Evolutionary conservation across 1,284 basidiomycete species (phyloP).

Genomic region (Ceratobasidium sp.): DNA sequence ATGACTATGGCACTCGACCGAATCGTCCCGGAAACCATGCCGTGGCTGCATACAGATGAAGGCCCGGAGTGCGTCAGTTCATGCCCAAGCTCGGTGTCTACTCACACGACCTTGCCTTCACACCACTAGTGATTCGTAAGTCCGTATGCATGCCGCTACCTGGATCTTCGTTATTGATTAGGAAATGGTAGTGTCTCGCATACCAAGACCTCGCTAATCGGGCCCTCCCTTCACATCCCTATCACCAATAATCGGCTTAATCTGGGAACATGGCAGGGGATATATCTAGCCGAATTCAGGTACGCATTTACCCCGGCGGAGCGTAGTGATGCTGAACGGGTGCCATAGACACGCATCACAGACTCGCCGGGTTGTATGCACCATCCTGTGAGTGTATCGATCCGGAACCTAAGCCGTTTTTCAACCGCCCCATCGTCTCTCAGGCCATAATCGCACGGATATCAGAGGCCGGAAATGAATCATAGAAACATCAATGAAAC

Average conservation of each 20-base stretch:
- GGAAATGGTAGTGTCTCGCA: conserved; percentile 76
- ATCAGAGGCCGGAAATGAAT: too few relatives aligned
- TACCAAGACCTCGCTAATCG: conserved; percentile 93
- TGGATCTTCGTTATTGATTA: neutral
- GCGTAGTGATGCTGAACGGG: neutral
- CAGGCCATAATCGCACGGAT: neutral
- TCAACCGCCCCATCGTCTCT: too few relatives aligned
- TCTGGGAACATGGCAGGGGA: conserved; percentile 61
- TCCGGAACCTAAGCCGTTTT: too few relatives aligned
- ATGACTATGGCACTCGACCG: conserved; percentile 89
- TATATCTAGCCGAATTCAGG: conserved; percentile 86
- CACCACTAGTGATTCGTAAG: conserved; percentile 71
- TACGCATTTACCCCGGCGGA: neutral
- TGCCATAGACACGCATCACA: conserved; percentile 64
- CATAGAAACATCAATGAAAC: too few relatives aligned
- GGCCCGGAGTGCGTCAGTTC: conserved; percentile 76
- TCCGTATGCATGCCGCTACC: neutral
- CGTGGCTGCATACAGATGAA: conserved; percentile 91
- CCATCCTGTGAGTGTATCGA: conserved; percentile 69
- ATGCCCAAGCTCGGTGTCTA: neutral
- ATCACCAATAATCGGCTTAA: conserved; percentile 31
- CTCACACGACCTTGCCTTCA: conserved; percentile 34
- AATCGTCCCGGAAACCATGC: conserved; percentile 86
- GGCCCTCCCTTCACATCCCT: conserved; percentile 65
- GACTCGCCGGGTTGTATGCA: conserved; percentile 79